Conservation (phyloP, 441 rosid genomes). For the Mallotus repandus region DNA sequence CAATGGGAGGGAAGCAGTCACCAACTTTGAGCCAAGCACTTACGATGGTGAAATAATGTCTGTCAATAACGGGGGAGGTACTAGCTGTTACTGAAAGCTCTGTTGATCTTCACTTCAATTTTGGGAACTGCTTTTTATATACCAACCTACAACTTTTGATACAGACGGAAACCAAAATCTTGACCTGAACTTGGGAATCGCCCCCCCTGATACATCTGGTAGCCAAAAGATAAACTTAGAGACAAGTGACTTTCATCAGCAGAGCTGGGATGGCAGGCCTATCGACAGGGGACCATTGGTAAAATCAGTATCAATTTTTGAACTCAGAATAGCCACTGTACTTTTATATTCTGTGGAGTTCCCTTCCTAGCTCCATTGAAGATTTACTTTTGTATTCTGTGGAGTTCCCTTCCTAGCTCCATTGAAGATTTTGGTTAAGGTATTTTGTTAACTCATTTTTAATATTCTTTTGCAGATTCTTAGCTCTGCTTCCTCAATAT, state of each 20-base stretch:
- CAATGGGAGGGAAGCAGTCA: conserved; percentile 81
- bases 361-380: not conserved
- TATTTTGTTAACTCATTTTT: not conserved
- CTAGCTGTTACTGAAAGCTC: not conserved
- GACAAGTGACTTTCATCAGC: conserved; percentile 20
- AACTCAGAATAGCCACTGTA: not conserved
- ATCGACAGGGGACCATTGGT: conserved; percentile 34
- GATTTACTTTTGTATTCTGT: not conserved
- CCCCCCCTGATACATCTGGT: conserved; percentile 36
- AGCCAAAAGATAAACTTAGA: conserved; percentile 27
- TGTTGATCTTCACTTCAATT: not conserved
- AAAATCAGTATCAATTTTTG: conserved; percentile 13
- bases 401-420: not conserved
- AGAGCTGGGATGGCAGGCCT: conserved; percentile 27
- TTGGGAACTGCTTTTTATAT: not conserved
- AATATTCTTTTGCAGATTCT: conserved; percentile 26
- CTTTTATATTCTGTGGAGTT: not conserved
- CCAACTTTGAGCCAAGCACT: conserved; percentile 75
- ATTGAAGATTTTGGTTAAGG: not conserved
- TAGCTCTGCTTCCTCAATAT: conserved; percentile 26
- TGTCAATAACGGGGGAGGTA: conserved; percentile 39
- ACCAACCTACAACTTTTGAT: not conserved
- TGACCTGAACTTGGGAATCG: conserved; percentile 61
- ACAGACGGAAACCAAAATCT: conserved; percentile 39
- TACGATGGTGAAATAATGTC: conserved; percentile 57